phyloP scores from a whole-genome alignment of 371 early-diverging fungal genomes.

The Coemansia sp. region DNA sequence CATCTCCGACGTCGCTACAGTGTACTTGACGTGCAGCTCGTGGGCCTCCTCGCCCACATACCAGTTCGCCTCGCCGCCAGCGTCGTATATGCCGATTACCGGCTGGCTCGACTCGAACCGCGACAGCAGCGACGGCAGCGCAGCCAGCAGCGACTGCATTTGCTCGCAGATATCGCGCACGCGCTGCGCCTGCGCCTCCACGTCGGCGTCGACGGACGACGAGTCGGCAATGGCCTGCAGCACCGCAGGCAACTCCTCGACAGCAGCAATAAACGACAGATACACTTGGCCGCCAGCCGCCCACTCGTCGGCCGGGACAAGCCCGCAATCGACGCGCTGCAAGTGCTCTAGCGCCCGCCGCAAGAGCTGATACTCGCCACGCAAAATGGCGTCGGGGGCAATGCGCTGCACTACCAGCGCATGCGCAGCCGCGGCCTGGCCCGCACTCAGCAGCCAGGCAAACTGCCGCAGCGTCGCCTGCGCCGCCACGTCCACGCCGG shows the following conservation, averaged over 20 bases:
- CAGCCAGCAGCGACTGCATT: conserved; percentile 23
- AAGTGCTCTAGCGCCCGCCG: conserved; percentile 17
- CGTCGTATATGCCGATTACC: conserved; percentile 23
- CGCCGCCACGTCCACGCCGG: conserved; percentile 5
- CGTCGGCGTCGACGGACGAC: neutral
- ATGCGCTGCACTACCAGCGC: conserved; percentile 49
- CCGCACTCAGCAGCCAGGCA: conserved; percentile 57
- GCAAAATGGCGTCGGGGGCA: conserved; percentile 54
- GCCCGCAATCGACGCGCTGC: neutral
- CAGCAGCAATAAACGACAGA: conserved; percentile 21
- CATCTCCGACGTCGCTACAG: conserved; percentile 39
- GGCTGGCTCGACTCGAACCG: conserved; percentile 1
- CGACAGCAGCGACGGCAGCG: conserved; percentile 28
- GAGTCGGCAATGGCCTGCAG: conserved; percentile 22
- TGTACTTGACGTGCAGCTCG: conserved; percentile 33
- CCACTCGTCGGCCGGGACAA: conserved; percentile 18
- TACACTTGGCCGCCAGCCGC: conserved; percentile 33
- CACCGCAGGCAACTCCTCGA: conserved; percentile 30
- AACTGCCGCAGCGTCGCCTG: conserved; percentile 37
- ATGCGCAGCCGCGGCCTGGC: conserved; percentile 49
- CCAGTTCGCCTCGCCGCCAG: conserved; percentile 29
- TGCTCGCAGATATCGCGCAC: conserved; percentile 21
- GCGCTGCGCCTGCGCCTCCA: conserved; percentile 5
- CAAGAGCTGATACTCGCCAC: conserved; percentile 43
- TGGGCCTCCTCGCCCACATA: conserved; percentile 15